Percentiles rank a stretch among this genome's conserved stretches.
Conservation (phyloP, 257 asterid genomes). For the Solanum neorickii region DNA sequence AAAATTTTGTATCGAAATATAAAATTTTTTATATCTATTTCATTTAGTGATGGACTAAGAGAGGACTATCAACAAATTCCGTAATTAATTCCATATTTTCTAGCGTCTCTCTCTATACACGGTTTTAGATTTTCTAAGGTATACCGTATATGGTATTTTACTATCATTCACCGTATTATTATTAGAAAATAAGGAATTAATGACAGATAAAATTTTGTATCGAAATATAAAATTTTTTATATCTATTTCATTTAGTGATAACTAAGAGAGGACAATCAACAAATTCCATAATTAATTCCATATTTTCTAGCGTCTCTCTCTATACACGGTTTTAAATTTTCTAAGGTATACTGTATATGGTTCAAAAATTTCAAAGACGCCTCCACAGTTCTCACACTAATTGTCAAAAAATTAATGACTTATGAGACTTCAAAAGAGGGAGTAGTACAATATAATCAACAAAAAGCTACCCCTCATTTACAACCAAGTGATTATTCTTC, state of each 20-base stretch:
- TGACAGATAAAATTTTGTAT: too few relatives aligned
- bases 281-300: not conserved
- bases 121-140: not conserved
- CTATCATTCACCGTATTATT: not conserved
- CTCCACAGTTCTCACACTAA: not conserved
- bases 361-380: not conserved
- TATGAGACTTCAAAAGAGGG: not conserved
- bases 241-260: not conserved
- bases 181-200: not conserved
- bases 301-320: not conserved
- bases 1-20: too few relatives aligned
- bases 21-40: too few relatives aligned
- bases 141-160: not conserved
- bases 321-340: not conserved
- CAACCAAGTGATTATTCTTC: not conserved
- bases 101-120: not conserved
- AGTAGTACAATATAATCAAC: not conserved
- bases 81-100: not conserved
- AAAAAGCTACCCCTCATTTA: not conserved
- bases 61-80: not conserved
- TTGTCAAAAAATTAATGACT: not conserved
- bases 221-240: fast-evolving
- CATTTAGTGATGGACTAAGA: not conserved
- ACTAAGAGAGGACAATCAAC: not conserved
- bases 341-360: not conserved